Evolutionary conservation across 352 stramenopile species (phyloP).

Genomic region (Phytophthora melonis): DNA sequence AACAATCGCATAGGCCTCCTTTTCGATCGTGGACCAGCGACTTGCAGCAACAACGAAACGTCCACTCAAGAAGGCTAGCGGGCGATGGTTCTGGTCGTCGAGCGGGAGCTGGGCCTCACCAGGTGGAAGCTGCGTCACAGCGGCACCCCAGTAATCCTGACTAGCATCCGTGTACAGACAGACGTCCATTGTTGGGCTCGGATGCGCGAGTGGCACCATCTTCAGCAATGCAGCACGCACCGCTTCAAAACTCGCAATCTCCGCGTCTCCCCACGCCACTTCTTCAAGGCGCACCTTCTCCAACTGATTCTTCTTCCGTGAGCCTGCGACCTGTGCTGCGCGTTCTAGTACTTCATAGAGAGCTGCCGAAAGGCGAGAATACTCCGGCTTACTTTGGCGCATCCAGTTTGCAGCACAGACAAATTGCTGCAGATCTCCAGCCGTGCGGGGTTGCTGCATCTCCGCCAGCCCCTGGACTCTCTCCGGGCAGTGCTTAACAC

Average conservation of each 20-base stretch:
- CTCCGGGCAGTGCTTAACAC: neutral
- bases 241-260: neutral
- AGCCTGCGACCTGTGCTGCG: neutral
- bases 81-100: neutral
- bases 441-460: neutral
- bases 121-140: neutral
- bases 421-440: neutral
- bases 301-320: neutral
- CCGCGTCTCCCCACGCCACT: neutral
- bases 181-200: neutral
- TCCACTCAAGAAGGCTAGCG: neutral
- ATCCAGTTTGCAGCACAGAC: neutral
- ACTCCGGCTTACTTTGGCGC: neutral
- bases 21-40: neutral
- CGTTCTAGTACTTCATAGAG: neutral
- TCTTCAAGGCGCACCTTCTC: neutral
- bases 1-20: neutral
- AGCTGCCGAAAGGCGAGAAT: neutral
- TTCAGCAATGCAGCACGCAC: neutral
- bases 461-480: neutral
- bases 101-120: neutral
- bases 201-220: neutral
- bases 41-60: neutral
- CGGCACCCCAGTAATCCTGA: neutral
- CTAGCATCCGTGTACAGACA: neutral